A percentile compares a stretch with the other conserved stretches of the same genome.
Evolutionary conservation across 345 rosid genomes (phyloP).

Genomic region (Salix exigua): DNA sequence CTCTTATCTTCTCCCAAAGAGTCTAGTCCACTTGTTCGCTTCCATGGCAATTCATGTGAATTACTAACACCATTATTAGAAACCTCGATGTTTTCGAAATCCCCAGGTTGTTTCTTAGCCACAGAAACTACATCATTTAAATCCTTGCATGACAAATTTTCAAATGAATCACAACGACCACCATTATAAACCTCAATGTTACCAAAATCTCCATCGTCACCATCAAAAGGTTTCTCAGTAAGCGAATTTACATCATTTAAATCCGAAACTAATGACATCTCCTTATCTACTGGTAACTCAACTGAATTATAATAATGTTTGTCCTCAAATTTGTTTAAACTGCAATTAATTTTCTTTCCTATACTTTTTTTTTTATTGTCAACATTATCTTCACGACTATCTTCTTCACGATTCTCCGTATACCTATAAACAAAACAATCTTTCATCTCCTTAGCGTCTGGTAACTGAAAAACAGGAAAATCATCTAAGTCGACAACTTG

Average conservation of each 20-base stretch:
- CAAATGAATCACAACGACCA: no score
- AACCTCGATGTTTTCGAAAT: neutral
- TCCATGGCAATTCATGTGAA: constrained; percentile 33
- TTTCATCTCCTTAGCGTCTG: neutral
- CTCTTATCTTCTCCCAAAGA: constrained; percentile 16
- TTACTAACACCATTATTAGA: neutral
- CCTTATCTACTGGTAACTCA: neutral
- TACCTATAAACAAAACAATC: neutral
- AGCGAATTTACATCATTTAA: neutral
- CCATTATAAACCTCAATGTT: no score
- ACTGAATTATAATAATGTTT: neutral
- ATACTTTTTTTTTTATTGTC: constrained; percentile 10
- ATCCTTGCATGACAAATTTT: neutral
- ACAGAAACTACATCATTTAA: constrained; percentile 7
- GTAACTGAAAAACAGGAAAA: no score
- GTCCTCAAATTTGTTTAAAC: neutral
- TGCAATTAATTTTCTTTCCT: constrained; percentile 13
- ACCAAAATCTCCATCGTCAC: no score
- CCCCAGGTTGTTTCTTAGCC: constrained; percentile 10
- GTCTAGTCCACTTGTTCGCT: constrained; percentile 19
- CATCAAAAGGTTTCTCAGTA: no score
- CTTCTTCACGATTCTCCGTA: neutral
- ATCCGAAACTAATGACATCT: neutral
- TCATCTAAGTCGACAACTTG: neutral
- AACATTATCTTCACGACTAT: neutral